phyloP scores from a whole-genome alignment of 2,329 filamentous ascomycete species.

The Mycosphaerella sp. region DNA sequence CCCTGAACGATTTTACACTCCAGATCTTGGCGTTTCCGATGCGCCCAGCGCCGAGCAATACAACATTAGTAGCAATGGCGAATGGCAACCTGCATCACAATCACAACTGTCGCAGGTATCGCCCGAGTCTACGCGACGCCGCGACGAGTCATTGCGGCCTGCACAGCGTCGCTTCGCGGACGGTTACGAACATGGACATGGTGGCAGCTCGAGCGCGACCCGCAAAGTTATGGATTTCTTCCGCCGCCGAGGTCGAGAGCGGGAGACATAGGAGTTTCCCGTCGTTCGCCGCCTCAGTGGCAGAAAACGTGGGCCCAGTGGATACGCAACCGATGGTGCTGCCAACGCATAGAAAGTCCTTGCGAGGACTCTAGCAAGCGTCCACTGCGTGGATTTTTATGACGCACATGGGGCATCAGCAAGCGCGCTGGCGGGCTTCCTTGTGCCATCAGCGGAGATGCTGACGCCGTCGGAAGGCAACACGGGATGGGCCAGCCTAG shows the following conservation, averaged over 20 bases:
- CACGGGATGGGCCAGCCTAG: neutral
- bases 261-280: conserved; percentile 22
- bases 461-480: neutral
- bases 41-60: conserved; percentile 23
- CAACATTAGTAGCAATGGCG: conserved; percentile 30
- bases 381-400: neutral
- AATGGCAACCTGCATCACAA: conserved; percentile 27
- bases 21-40: conserved; percentile 17
- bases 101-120: conserved; percentile 34
- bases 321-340: conserved; percentile 6
- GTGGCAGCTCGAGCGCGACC: conserved; percentile 78
- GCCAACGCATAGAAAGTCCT: neutral
- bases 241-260: conserved; percentile 68
- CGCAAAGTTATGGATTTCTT: conserved; percentile 99
- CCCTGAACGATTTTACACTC: conserved; percentile 31
- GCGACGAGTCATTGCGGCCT: conserved; percentile 53
- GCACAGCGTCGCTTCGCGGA: conserved; percentile 80
- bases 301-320: neutral
- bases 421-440: neutral
- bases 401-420: neutral
- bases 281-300: conserved; percentile 14
- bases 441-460: neutral
- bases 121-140: conserved; percentile 31
- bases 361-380: neutral
- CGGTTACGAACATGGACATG: conserved; percentile 73